Conservation (phyloP, 345 rosid genomes). For the Excoecaria agallocha region DNA sequence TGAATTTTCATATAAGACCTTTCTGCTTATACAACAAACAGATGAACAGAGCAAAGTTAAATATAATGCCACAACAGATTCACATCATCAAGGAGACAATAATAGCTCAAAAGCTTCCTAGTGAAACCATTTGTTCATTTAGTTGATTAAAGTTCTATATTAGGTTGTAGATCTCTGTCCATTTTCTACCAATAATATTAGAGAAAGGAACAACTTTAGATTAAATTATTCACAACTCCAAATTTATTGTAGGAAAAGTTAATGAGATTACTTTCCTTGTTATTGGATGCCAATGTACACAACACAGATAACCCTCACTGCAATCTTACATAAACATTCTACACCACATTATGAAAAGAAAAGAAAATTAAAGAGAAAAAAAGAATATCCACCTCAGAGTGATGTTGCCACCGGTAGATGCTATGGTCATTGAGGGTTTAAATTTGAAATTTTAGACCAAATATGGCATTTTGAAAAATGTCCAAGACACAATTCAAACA, state of each 20-base stretch:
- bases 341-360: neutral
- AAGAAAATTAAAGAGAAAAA: too few relatives aligned
- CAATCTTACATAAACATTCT: neutral
- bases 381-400: too few relatives aligned
- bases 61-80: neutral
- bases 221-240: neutral
- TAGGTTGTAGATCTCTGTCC: neutral
- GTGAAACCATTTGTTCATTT: neutral
- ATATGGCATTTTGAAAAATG: neutral
- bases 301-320: too few relatives aligned
- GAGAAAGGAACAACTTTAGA: neutral
- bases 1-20: slow-evolving; percentile 41
- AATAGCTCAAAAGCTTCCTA: neutral
- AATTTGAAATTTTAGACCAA: neutral
- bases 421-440: too few relatives aligned
- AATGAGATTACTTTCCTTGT: neutral
- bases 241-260: neutral
- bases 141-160: neutral
- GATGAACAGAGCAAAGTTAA: neutral
- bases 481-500: neutral
- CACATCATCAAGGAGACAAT: neutral
- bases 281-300: neutral
- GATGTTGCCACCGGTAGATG: too few relatives aligned
- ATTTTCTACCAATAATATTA: neutral
- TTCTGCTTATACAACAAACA: slow-evolving; percentile 44